These are phyloP conservation scores for Wallemia ichthyophaga DNA, from an alignment of 1,284 basidiomycete species.

Conservation along the genomic window DNA sequence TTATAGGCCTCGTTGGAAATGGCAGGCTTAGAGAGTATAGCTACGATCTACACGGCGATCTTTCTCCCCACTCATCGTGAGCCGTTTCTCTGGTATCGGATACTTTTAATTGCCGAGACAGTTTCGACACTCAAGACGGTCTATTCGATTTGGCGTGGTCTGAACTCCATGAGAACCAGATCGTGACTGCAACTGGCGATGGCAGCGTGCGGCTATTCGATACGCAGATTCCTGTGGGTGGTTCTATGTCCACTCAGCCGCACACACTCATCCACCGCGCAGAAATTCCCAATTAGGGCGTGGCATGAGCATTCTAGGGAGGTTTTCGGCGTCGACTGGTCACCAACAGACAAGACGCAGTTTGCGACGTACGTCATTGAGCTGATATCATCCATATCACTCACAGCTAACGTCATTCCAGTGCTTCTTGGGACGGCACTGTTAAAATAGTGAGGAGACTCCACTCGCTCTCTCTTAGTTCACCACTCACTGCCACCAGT, in stretches of 20 bases:
- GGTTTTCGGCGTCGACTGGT: slow-evolving; percentile 90
- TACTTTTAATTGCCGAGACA: slow-evolving; percentile 13
- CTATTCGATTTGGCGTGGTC: slow-evolving; percentile 79
- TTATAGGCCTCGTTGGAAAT: slow-evolving; percentile 48
- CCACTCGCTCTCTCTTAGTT: not conserved
- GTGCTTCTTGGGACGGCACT: slow-evolving; percentile 48
- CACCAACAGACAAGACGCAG: slow-evolving; percentile 64
- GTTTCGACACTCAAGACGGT: slow-evolving; percentile 79
- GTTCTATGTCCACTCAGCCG: slow-evolving; percentile 1
- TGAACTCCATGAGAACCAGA: slow-evolving; percentile 52
- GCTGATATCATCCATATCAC: slow-evolving; percentile 3
- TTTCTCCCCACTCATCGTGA: slow-evolving; percentile 34
- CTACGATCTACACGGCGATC: slow-evolving; percentile 22
- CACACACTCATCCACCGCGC: slow-evolving; percentile 5
- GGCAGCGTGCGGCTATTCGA: slow-evolving; percentile 46
- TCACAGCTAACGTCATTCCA: not conserved
- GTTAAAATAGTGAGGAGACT: slow-evolving; percentile 48
- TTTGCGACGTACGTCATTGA: slow-evolving; percentile 30
- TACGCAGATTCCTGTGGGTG: slow-evolving; percentile 44
- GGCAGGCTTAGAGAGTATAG: slow-evolving; percentile 48
- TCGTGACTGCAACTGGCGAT: slow-evolving; percentile 17
- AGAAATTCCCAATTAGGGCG: slow-evolving; percentile 61
- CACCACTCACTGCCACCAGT: slow-evolving; percentile 22
- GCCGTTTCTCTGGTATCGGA: slow-evolving; percentile 9
- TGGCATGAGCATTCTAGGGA: slow-evolving; percentile 87